phyloP scores from a whole-genome alignment of 192 early-diverging fungal genomes.

The Phlyctochytrium arcticum region DNA sequence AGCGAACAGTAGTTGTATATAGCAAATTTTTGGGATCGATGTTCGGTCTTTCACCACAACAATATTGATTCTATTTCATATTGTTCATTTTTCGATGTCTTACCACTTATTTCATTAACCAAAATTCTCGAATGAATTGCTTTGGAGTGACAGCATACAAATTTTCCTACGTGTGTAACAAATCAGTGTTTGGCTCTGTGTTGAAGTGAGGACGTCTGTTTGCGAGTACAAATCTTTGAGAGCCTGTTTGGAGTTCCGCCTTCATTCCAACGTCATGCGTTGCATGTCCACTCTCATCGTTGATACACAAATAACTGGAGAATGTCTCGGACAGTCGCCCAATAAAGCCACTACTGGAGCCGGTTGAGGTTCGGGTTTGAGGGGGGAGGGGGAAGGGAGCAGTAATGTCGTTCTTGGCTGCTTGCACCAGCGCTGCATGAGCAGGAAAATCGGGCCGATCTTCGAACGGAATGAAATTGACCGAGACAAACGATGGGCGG shows the following conservation, averaged over 20 bases:
- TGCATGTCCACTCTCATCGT: conserved; percentile 69
- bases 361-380: conserved; percentile 28
- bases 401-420: conserved; percentile 42
- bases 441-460: conserved; percentile 9
- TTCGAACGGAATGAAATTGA: conserved; percentile 39
- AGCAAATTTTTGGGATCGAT: too few species aligned
- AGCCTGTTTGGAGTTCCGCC: conserved; percentile 81
- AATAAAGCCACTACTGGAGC: conserved; percentile 79
- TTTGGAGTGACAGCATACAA: too few species aligned
- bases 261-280: conserved; percentile 73
- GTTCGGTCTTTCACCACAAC: too few species aligned
- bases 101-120: too few species aligned
- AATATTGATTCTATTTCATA: too few species aligned
- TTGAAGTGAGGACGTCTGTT: too few species aligned
- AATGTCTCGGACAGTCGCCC: conserved; percentile 96
- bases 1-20: too few species aligned
- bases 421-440: conserved; percentile 28
- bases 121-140: too few species aligned
- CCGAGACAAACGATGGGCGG: conserved; percentile 61
- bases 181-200: too few species aligned
- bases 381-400: conserved; percentile 24
- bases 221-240: conserved; percentile 72
- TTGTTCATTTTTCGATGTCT: too few species aligned
- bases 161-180: too few species aligned
- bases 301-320: conserved; percentile 76